Evolutionary conservation across 495 filamentous ascomycete genomes (phyloP).

Genomic region (Xylaria castorea): DNA sequence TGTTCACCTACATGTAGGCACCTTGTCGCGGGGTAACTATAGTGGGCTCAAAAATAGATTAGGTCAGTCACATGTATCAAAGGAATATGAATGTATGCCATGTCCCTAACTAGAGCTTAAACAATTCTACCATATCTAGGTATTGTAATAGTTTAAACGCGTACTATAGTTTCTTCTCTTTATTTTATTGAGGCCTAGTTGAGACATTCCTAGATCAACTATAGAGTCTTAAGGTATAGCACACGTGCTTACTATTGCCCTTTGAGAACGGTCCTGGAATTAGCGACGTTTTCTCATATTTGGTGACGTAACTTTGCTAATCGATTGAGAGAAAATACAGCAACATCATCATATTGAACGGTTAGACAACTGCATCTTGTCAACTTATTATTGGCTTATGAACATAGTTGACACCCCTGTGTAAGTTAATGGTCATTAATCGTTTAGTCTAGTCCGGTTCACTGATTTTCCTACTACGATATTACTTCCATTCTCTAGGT

Average conservation of each 20-base stretch:
- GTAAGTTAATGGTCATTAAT: background rate
- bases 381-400: background rate
- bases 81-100: no score
- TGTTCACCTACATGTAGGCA: background rate
- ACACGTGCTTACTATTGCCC: background rate
- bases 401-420: background rate
- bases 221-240: background rate
- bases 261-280: background rate
- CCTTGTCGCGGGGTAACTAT: slow-evolving; percentile 1
- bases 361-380: background rate
- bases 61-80: no score
- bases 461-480: background rate
- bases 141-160: no score
- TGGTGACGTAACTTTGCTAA: slow-evolving; percentile 9
- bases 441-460: background rate
- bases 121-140: no score
- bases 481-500: no score
- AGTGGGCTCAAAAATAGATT: no score
- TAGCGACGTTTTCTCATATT: background rate
- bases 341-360: background rate
- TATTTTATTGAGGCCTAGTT: no score
- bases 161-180: no score
- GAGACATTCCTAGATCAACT: background rate
- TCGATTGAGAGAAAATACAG: background rate
- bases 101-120: no score